Base-by-base conservation (phyloP, 371 early-diverging fungal genomes). In the Circinella minor region DNA sequence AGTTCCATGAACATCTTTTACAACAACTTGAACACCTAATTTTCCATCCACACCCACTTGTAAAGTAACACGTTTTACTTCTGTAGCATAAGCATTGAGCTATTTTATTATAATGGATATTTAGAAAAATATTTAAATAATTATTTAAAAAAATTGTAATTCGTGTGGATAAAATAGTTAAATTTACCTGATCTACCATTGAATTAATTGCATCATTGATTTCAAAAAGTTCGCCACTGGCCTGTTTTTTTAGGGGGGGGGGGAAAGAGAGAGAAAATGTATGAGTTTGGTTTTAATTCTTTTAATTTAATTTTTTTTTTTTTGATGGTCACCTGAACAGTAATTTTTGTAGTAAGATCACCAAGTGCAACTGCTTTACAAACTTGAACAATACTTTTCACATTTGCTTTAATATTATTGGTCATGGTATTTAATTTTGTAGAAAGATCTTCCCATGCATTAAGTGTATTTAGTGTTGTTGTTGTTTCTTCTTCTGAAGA, bases 321-420 rank as follows among this genome's bases (percentile, higher is more conserved):
- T 27, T 27, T 27, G 27, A 27, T 27, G 27, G 27, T 27, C 27
- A 67, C 67, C 34, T 68, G 67, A 4, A 79, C 72, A 3, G 86
- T 82, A 69, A 92, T 82, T 68, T 89, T 88, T 70, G 84, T 81
- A 18, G 83, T 85, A 7, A 92, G 76, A 74, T 92, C 91, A 51
- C 93, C 93, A 47, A 77, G 79, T 14, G 89, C 89, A 60, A 92
- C 89, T 3, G 92, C 85, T 13, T 84, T 88, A 65, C 88, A 87
- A n/a, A 89, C 89, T 72, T 82, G 73, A 47, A 88, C 88, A 65
- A 92, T 92, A 65, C 86, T 90, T 43, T 89, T 81, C 3, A 91
- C 88, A 48, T 70, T 55, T n/a, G 57, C 55, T 0, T 57, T 59
- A 4, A 68, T 17, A 3, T 18, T 55, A 36, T 34, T 17, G 10